A percentile compares a stretch with the other conserved stretches of the same genome.
Conservation (phyloP, 345 rosid genomes). For the Corchorus olitorius region DNA sequence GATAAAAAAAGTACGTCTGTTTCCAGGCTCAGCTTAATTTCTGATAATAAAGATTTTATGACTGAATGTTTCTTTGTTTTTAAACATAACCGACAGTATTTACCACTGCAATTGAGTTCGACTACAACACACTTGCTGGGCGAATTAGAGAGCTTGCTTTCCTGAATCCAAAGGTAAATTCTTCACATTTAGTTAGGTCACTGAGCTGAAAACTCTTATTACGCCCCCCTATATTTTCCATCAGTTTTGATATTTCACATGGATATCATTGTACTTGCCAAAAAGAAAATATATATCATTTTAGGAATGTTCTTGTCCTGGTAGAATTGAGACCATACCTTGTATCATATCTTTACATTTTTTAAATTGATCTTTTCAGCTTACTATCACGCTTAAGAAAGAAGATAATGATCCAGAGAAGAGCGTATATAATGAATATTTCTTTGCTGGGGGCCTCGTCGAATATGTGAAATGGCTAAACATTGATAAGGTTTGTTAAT, state of each 20-base stretch:
- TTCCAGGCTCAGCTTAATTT: constrained; percentile 12
- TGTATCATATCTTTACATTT: constrained; percentile 9
- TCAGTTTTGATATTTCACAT: not conserved
- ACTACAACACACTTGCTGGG: constrained; percentile 81
- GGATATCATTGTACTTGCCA: not conserved
- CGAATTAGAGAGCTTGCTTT: constrained; percentile 97
- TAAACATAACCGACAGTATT: constrained; percentile 55
- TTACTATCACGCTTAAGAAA: constrained; percentile 60
- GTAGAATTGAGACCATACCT: not conserved
- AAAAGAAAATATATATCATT: not conserved
- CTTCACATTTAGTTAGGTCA: constrained; percentile 13
- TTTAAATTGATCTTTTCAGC: constrained; percentile 49
- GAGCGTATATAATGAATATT: constrained; percentile 62
- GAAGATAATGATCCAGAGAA: constrained; percentile 67
- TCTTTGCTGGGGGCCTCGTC: constrained; percentile 80
- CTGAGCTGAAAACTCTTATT: not conserved
- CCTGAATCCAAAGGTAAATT: constrained; percentile 80
- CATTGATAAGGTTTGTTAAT: constrained; percentile 67
- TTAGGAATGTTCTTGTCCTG: not conserved
- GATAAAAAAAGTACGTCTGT: constrained; percentile 75
- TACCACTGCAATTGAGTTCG: constrained; percentile 85
- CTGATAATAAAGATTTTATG: constrained; percentile 21
- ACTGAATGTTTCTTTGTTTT: constrained; percentile 21
- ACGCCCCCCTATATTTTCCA: not conserved
- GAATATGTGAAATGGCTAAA: constrained; percentile 97